Percentiles rank a stretch among this genome's conserved stretches.
phyloP scores from a whole-genome alignment of 2,329 filamentous ascomycete species.

The Coleophoma crateriformis region DNA sequence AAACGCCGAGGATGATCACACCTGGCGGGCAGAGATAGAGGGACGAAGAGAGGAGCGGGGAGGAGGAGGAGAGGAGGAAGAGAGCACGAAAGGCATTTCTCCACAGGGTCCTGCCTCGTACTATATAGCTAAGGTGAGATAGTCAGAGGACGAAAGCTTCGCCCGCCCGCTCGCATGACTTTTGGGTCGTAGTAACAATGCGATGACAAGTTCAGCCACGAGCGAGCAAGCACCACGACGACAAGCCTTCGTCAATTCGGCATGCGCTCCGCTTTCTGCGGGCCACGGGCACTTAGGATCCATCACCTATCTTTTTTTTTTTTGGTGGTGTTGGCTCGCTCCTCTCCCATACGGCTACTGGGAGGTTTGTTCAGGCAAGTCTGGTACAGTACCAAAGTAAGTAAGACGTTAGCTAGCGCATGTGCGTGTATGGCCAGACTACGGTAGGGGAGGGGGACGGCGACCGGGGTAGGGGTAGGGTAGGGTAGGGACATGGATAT shows the following conservation, averaged over 20 bases:
- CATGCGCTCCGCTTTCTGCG: slow-evolving; percentile 1
- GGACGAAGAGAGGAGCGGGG: background rate
- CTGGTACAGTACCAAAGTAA: background rate
- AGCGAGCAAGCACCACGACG: background rate
- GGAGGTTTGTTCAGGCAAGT: no score
- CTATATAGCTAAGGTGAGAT: background rate
- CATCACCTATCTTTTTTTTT: background rate
- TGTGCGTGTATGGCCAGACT: background rate
- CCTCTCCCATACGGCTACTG: no score
- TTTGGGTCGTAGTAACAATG: background rate
- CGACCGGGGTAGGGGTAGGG: background rate
- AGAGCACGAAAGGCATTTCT: background rate
- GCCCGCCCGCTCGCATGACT: no score
- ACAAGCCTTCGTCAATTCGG: slow-evolving; percentile 1
- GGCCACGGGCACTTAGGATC: background rate
- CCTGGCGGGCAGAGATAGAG: slow-evolving; percentile 5
- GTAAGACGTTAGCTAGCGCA: background rate
- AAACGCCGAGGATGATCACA: slow-evolving; percentile 1
- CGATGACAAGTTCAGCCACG: background rate
- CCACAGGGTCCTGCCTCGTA: background rate
- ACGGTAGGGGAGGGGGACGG: background rate
- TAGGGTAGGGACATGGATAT: background rate
- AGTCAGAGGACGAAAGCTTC: background rate
- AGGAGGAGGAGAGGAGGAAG: slow-evolving; percentile 5
- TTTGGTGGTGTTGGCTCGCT: no score